Base-by-base conservation (phyloP, 2,329 filamentous ascomycete genomes). In the Fusarium armeniacum region DNA sequence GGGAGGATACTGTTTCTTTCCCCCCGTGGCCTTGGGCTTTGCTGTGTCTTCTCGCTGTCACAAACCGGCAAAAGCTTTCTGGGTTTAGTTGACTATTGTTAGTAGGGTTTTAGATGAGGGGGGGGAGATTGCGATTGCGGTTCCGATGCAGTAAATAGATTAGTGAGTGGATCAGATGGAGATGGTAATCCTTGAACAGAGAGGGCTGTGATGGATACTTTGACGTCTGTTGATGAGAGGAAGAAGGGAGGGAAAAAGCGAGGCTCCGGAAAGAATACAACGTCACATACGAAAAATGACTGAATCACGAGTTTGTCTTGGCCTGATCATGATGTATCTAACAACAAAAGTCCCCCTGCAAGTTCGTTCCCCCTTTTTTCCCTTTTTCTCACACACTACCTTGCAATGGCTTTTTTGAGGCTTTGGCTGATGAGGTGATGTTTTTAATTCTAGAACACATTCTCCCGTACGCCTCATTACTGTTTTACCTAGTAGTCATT, bases 31-130 rank as follows among this genome's bases (percentile, higher is more conserved):
- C 43, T 45, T 13, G 18, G 9, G 8, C 18, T 28, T 3, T 36
- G n/a, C 33, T 35, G 13, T 51, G 8, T 20, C 15, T 30, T 30
- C 49, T 51, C 9, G 8, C 8, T 20, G 15, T 38, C 47, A 20
- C 15, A 20, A 46, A 32, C 47, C 47, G 47, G 47, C 47, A 51
- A 40, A 51, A 6, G 47, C 47, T 51, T 51, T 51, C 47, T 51
- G 24, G 47, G 33, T 51, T 51, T 51, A 51, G 47, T 38, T 38
- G n/a, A 15, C 13, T 32, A 38, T 36, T 7, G 16, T 36, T 35
- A 50, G 46, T 50, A 35, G 46, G 30, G 11, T 49, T 33, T 44
- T 11, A 11, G 22, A 40, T 40, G 41, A 18, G 22, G 20, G 46
- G 47, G 47, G 24, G 33, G 47, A 51, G 45, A 55, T 55, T 35